phyloP scores from a whole-genome alignment of 2,329 filamentous ascomycete genomes.

The Colletotrichum lentis region DNA sequence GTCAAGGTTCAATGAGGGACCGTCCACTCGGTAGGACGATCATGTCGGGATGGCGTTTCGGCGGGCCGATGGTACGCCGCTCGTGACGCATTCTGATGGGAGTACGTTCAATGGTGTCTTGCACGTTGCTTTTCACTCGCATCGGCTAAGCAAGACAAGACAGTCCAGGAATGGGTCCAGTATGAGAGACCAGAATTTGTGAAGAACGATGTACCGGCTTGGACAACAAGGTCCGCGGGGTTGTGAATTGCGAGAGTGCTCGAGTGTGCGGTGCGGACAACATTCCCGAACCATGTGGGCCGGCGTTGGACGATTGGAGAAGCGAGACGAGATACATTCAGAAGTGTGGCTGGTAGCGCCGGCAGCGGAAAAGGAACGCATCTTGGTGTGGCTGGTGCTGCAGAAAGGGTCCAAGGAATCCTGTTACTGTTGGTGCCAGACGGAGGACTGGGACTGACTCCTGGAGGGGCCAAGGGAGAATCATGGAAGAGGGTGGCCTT shows the following conservation, averaged over 20 bases:
- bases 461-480: conserved; percentile 1
- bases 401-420: conserved; percentile 20
- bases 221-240: not conserved
- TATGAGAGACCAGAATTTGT: not conserved
- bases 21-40: conserved; percentile 15
- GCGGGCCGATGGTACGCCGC: not conserved
- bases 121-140: not conserved
- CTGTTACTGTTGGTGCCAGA: not conserved
- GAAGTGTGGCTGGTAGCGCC: conserved; percentile 10
- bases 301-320: not conserved
- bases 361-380: not conserved
- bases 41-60: not conserved
- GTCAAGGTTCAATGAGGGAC: not conserved
- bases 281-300: no score
- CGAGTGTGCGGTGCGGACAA: not conserved
- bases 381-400: conserved; percentile 23
- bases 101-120: not conserved
- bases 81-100: not conserved
- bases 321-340: conserved; percentile 2
- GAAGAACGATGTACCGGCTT: not conserved
- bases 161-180: conserved; percentile 1
- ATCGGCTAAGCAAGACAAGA: conserved; percentile 15
- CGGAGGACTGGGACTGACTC: not conserved
- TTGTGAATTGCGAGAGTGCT: not conserved
- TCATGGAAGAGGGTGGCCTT: conserved; percentile 24